Conservation (phyloP, 371 early-diverging fungal species). For the Zancudomyces culisetae region DNA sequence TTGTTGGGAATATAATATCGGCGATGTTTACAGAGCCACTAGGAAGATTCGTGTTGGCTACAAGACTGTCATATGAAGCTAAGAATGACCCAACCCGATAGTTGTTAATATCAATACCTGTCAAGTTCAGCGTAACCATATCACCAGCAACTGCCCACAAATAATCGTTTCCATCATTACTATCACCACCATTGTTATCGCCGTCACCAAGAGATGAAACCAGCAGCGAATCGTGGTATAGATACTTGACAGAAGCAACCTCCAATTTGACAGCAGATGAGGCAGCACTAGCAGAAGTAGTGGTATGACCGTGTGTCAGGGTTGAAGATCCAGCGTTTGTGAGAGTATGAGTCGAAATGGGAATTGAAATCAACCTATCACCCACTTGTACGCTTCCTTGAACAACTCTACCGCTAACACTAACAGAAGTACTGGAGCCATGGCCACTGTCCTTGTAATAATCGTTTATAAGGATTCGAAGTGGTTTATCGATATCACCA, state of each 20-base stretch:
- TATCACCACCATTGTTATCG: constrained; percentile 31
- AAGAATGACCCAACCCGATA: constrained; percentile 54
- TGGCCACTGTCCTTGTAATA: constrained; percentile 57
- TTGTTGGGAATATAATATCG: constrained; percentile 47
- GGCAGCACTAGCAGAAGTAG: too few relatives aligned
- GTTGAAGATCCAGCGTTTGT: too few relatives aligned
- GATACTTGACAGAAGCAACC: not conserved
- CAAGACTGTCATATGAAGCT: too few relatives aligned
- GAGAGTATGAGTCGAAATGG: constrained; percentile 51
- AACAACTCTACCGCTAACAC: constrained; percentile 70
- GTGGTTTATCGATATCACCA: constrained; percentile 51
- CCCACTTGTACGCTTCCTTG: constrained; percentile 72
- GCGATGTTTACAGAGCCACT: too few relatives aligned
- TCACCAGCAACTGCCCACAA: constrained; percentile 90
- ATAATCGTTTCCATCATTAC: constrained; percentile 42
- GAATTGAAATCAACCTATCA: constrained; percentile 59
- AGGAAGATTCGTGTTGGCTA: too few relatives aligned
- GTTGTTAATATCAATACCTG: constrained; percentile 60
- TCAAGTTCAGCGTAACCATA: constrained; percentile 52
- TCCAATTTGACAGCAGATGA: too few relatives aligned
- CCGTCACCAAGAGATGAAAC: constrained; percentile 17
- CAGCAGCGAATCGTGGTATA: not conserved
- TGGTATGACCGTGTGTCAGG: too few relatives aligned
- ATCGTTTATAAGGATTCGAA: constrained; percentile 66
- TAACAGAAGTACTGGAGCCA: constrained; percentile 29